Evolutionary conservation across 306 rosid genomes (phyloP), one percentile per base, ranked within the genome.

Genomic region (Ziziphus jujuba): DNA sequence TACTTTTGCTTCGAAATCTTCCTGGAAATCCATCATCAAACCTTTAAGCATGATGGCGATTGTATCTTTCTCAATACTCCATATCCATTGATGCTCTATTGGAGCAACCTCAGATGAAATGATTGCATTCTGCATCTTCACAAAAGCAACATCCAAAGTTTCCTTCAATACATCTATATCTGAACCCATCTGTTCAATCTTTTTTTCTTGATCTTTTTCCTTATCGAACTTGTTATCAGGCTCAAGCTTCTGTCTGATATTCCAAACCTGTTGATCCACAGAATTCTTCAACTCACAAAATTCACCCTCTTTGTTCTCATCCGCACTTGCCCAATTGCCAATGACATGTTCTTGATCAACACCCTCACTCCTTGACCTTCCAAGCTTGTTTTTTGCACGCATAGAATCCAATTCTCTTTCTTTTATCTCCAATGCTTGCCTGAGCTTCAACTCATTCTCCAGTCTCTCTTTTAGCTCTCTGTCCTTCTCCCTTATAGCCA

Each of bases 111-210:
- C 89, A 35, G 87, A 73, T 54, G 52, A 47, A 67, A 74, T 73
- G 43, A 92, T 70, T 1, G 91, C 82, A 55, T 61, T 81, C 16
- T 86, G 91, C 91, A 93, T 88, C 80, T 85, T 90, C 54, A 79
- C 85, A 66, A 90, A 93, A 59, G 97, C 95, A 52, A 76, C 76
- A 70, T 90, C 95, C 73, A 93, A 63, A 22, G 97, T 84, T 52
- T 93, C 79, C 77, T 90, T 93, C 72, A 93, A 56, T 24, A 80
- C 63, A 53, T 87, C 96, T 23, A 93, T 87, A 49, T 93, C 99
- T 0, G 87, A 86, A 19, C 90, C 97, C 89, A 93, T 82, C 75
- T 86, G 87, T 56, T 90, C 97, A 63, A 87, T 66, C 77, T 80
- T 85, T 63, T 66, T 63, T 14, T 50, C 71, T 23, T 63, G 69